Base-by-base conservation (phyloP, 257 asterid genomes). In the Ehretia macrophylla region DNA sequence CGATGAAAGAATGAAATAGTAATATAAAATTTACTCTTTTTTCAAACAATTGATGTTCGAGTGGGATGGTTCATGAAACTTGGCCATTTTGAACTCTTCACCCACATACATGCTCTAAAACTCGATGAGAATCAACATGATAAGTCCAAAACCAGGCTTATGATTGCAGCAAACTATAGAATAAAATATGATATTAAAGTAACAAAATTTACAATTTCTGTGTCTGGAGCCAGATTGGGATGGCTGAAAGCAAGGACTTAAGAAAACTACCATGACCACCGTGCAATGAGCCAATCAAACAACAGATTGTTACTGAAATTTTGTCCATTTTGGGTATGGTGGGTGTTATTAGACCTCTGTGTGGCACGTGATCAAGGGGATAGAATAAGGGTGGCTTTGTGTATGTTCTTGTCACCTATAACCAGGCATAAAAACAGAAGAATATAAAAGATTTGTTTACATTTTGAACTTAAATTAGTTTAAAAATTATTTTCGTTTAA, bases 361-460 rank as follows among this genome's bases (percentile, higher is more conserved):
- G 37, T 44, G 58, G 76, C 95, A 79, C 92, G 84, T 81, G 88
- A 77, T 19, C 66, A 50, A 64, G 78, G 77, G 72, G 18, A 69
- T 77, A 65, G 68, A 69, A 58, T 49, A 56, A 55, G 65, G 55
- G 14, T 56, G 11, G 51, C 0, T 60, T 61, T 68, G 62, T 65
- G 56, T 68, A 40, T 60, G 79, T 63, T 5, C 27, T 61, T 83
- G 87, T 77, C 82, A 66, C 87, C 82, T 70, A 50, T 62, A 72
- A 63, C 71, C 76, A 72, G 69, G 76, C 84, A n/a, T n/a, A n/a
- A n/a, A n/a, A n/a, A n/a, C n/a, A n/a, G n/a, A n/a, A n/a, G n/a
- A n/a, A n/a, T n/a, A n/a, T n/a, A n/a, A n/a, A n/a, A n/a, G n/a
- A n/a, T n/a, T n/a, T n/a, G n/a, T n/a, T n/a, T n/a, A n/a, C n/a